These are phyloP conservation scores for Neopestalotiopsis clavispora DNA, from an alignment of 2,329 filamentous ascomycete species.

Conservation along the genomic window DNA sequence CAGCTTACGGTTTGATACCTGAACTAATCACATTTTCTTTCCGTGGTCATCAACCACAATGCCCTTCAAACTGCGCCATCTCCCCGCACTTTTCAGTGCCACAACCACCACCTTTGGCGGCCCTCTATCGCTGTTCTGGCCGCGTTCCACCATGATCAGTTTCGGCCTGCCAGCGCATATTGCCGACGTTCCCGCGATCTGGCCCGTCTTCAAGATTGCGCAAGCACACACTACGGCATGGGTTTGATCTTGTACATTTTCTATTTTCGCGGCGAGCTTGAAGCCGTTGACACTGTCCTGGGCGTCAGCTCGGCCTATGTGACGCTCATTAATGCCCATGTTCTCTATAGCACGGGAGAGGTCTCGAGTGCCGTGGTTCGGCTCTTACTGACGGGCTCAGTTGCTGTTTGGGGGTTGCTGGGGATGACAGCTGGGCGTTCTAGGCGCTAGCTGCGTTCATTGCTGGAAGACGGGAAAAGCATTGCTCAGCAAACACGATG, in stretches of 20 bases:
- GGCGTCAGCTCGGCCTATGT: neutral
- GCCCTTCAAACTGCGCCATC: neutral
- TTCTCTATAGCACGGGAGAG: neutral
- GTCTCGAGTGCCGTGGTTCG: neutral
- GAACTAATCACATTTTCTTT: no score
- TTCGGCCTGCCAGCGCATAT: neutral
- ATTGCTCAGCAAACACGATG: no score
- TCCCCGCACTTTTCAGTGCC: neutral
- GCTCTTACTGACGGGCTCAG: neutral
- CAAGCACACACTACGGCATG: neutral
- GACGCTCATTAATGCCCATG: neutral
- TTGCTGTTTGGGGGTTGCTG: neutral
- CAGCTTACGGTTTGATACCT: no score
- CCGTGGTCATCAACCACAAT: neutral
- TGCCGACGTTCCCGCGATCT: neutral
- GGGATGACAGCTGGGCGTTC: no score
- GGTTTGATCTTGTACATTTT: neutral
- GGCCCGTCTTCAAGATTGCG: neutral
- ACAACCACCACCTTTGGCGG: neutral
- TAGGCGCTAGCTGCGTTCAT: no score
- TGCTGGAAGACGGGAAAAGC: no score
- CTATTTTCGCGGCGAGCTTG: neutral
- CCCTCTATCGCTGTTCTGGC: neutral
- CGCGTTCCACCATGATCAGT: neutral
- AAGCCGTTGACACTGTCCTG: neutral